Evolutionary conservation across 1,284 basidiomycete genomes (phyloP).

Genomic region (Ganoderma sinense): DNA sequence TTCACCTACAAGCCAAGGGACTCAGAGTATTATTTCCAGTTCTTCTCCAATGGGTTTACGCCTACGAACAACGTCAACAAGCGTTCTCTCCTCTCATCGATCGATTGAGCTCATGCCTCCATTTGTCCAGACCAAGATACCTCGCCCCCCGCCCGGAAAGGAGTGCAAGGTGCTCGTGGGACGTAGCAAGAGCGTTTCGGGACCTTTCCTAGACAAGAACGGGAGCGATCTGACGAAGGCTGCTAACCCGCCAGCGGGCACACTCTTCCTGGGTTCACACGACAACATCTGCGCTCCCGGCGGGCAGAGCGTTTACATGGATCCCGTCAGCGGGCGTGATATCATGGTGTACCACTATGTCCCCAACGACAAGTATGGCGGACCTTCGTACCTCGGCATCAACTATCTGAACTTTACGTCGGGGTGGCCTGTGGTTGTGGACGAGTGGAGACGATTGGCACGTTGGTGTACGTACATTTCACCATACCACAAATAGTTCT

Average conservation of each 20-base stretch:
- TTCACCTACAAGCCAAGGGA: conserved; percentile 12
- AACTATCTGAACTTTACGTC: conserved; percentile 19
- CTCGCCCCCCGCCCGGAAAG: conserved; percentile 35
- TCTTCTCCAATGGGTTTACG: conserved; percentile 13
- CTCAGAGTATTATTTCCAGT: conserved; percentile 10
- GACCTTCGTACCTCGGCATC: conserved; percentile 14
- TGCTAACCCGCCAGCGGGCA: conserved; percentile 31
- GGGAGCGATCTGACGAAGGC: conserved; percentile 33
- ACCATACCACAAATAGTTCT: background rate
- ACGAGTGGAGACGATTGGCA: background rate
- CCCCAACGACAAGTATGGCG: conserved; percentile 5
- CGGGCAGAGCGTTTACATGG: conserved; percentile 26
- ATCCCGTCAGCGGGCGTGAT: conserved; percentile 22
- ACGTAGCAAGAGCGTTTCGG: conserved; percentile 34
- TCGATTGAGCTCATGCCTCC: background rate
- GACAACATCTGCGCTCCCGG: conserved; percentile 45
- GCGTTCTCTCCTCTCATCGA: background rate
- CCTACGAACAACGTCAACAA: background rate
- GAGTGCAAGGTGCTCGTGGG: conserved; percentile 40
- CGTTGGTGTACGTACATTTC: background rate
- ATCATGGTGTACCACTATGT: conserved; percentile 28
- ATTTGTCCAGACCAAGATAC: conserved; percentile 11
- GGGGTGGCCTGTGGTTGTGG: conserved; percentile 13
- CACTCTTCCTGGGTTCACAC: conserved; percentile 42
- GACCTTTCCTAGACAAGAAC: conserved; percentile 39